phyloP scores from a whole-genome alignment of 352 stramenopile genomes.

The Thraustotheca clavata region DNA sequence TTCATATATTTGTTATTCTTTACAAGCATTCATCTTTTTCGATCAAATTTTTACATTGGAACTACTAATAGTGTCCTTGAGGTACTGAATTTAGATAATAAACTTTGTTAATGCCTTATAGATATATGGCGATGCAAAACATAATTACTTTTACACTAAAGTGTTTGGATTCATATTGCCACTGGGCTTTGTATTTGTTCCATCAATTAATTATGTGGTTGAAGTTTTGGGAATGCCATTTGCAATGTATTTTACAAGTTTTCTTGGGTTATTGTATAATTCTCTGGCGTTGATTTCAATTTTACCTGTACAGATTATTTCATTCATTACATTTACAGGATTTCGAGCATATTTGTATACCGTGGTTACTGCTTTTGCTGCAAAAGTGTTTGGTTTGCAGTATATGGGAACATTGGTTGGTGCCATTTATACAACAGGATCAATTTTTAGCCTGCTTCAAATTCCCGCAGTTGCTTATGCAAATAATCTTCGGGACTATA shows the following conservation, averaged over 20 bases:
- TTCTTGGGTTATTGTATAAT: constrained; percentile 10
- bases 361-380: constrained; percentile 14
- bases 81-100: neutral
- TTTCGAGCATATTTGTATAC: constrained; percentile 20
- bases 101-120: neutral
- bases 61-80: constrained; percentile 8
- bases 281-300: neutral
- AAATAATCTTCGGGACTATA: neutral
- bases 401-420: constrained; percentile 12
- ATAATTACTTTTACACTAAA: constrained; percentile 11
- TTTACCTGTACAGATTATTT: constrained; percentile 1
- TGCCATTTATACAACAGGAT: constrained; percentile 8
- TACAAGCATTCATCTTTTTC: constrained; percentile 19
- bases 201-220: neutral
- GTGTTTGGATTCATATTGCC: constrained; percentile 19
- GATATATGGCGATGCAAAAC: neutral
- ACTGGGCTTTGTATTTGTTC: constrained; percentile 14
- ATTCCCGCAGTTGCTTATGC: constrained; percentile 1
- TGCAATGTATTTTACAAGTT: constrained; percentile 1
- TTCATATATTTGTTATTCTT: constrained; percentile 17
- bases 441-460: constrained; percentile 8
- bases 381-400: constrained; percentile 15
- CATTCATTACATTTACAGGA: constrained; percentile 7
- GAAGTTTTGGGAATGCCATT: neutral
- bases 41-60: constrained; percentile 17